Percentiles rank a stretch among this genome's conserved stretches.
These are phyloP conservation scores for Pholiota conissans DNA, from an alignment of 768 basidiomycete species.

Conservation along the genomic window DNA sequence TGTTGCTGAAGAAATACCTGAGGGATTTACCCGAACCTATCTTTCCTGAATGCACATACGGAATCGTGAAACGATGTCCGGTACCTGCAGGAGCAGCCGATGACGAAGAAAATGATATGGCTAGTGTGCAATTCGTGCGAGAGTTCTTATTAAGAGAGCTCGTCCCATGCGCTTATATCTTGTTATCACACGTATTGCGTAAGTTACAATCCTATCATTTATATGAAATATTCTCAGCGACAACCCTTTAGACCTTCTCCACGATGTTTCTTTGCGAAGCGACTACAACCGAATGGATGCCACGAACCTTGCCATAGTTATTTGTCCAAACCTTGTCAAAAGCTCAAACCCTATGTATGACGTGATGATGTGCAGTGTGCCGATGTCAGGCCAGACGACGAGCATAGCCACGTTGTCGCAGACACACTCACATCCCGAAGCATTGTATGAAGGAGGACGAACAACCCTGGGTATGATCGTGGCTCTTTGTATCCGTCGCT, in stretches of 20 bases:
- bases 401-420: conserved; percentile 1
- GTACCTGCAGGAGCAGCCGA: conserved; percentile 38
- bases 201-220: conserved; percentile 21
- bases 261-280: conserved; percentile 73
- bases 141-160: conserved; percentile 67
- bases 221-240: conserved; percentile 1
- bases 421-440: not conserved
- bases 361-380: conserved; percentile 70
- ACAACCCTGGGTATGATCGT: conserved; percentile 73
- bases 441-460: conserved; percentile 35
- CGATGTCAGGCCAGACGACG: conserved; percentile 31
- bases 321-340: conserved; percentile 79
- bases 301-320: conserved; percentile 76
- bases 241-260: conserved; percentile 60
- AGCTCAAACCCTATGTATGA: conserved; percentile 68
- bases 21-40: conserved; percentile 77
- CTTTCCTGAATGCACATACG: conserved; percentile 73
- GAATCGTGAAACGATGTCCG: conserved; percentile 69
- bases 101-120: conserved; percentile 45
- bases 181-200: conserved; percentile 72
- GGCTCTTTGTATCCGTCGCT: conserved; percentile 77
- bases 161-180: conserved; percentile 69
- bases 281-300: conserved; percentile 79
- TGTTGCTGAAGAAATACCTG: conserved; percentile 83
- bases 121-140: conserved; percentile 63